Evolutionary conservation across 805 yeast species (phyloP).

Genomic region (Monosporozyma aerobia): DNA sequence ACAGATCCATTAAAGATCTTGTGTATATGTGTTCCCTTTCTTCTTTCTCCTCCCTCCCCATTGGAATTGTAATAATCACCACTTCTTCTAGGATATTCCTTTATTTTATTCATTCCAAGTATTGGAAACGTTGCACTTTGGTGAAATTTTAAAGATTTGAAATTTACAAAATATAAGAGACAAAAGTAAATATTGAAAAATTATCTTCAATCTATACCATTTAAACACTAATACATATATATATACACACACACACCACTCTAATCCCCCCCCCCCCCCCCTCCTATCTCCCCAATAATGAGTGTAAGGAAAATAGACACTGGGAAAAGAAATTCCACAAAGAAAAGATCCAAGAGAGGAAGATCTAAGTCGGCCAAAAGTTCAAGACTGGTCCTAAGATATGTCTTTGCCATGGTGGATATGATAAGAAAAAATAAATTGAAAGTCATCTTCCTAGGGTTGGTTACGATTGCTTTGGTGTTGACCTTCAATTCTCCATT

Average conservation of each 20-base stretch:
- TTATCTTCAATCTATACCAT: background rate
- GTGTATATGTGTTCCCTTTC: too few relatives aligned
- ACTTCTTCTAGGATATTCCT: too few relatives aligned
- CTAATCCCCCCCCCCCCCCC: too few relatives aligned
- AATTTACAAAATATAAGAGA: too few relatives aligned
- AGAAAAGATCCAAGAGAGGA: background rate
- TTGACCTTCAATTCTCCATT: background rate
- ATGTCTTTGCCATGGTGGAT: background rate
- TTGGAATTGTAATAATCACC: too few relatives aligned
- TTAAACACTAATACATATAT: background rate
- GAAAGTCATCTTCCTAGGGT: background rate
- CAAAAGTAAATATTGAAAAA: too few relatives aligned
- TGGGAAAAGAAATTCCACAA: background rate
- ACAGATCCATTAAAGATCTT: too few relatives aligned
- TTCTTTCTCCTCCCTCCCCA: too few relatives aligned
- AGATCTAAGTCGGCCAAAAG: background rate
- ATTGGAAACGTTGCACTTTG: too few relatives aligned
- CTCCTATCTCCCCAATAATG: background rate
- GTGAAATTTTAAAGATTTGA: too few relatives aligned
- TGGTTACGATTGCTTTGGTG: background rate
- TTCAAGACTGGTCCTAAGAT: background rate
- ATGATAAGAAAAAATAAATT: background rate
- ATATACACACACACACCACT: background rate
- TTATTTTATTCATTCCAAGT: too few relatives aligned
- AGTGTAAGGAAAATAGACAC: background rate